A percentile compares a stretch with the other conserved stretches of the same genome.
Evolutionary conservation across 306 rosid species (phyloP).

Genomic region (Lotus japonicus): DNA sequence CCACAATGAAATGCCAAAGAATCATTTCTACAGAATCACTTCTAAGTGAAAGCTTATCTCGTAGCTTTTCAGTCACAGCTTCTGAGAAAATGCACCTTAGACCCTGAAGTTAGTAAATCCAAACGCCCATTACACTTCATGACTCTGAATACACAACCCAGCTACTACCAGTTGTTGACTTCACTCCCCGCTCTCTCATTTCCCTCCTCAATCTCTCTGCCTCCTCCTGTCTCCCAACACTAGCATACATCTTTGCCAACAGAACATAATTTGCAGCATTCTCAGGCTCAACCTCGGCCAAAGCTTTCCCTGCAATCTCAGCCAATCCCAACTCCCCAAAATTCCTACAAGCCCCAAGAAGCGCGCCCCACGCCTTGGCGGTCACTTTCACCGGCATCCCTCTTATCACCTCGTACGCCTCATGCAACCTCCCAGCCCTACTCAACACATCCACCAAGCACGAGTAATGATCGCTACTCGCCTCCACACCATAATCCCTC

Average conservation of each 20-base stretch:
- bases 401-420: constrained; percentile 54
- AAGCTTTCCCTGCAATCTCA: constrained; percentile 61
- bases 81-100: no score
- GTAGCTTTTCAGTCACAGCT: no score
- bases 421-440: constrained; percentile 66
- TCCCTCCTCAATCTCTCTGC: constrained; percentile 46
- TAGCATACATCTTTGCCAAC: constrained; percentile 52
- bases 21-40: no score
- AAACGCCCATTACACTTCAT: not conserved
- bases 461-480: constrained; percentile 70
- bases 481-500: constrained; percentile 39
- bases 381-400: constrained; percentile 74
- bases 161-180: constrained; percentile 54
- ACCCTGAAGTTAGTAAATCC: no score
- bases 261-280: constrained; percentile 73
- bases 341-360: constrained; percentile 72
- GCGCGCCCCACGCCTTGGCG: constrained; percentile 76
- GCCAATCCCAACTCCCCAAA: constrained; percentile 58
- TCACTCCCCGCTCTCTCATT: constrained; percentile 55
- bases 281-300: constrained; percentile 63
- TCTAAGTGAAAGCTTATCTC: no score
- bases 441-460: constrained; percentile 75
- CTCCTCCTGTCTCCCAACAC: constrained; percentile 65
- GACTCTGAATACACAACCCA: constrained; percentile 62
- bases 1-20: no score